Percentiles rank a stretch among this genome's conserved stretches.
Conservation (phyloP, 139 green algal species). For the Chlamydomonas schloesseri region DNA sequence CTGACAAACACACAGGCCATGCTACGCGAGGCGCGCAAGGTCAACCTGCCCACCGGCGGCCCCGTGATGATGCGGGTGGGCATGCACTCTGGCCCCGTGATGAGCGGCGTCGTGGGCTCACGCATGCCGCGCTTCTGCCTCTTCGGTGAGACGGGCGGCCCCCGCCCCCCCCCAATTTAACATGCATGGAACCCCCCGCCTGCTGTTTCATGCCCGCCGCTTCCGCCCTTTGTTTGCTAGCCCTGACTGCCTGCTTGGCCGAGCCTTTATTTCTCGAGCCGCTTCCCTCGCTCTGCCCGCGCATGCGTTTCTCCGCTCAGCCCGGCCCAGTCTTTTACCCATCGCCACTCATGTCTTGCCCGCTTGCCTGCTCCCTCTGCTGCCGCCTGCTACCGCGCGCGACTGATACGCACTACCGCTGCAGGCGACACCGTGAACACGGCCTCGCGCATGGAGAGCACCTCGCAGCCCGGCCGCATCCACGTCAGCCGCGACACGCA, state of each 20-base stretch:
- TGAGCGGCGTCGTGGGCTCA: conserved; percentile 41
- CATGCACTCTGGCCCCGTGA: conserved; percentile 41
- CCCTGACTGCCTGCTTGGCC: no score
- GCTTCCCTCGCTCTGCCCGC: no score
- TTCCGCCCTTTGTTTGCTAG: no score
- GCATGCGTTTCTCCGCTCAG: no score
- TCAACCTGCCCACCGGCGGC: conserved; percentile 33
- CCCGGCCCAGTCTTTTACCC: no score
- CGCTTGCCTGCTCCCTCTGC: no score
- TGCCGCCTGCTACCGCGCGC: no score
- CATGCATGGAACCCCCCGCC: not conserved
- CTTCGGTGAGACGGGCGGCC: conserved; percentile 20
- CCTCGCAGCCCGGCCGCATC: conserved; percentile 34
- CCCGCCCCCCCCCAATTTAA: not conserved
- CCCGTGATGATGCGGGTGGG: conserved; percentile 37
- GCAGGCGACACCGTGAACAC: conserved; percentile 28
- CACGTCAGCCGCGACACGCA: conserved; percentile 37
- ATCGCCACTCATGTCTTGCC: no score
- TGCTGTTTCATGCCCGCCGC: no score
- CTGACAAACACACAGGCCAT: not conserved
- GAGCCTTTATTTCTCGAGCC: no score
- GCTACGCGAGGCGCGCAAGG: conserved; percentile 34
- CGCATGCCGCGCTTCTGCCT: conserved; percentile 48
- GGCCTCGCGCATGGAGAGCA: conserved; percentile 48
- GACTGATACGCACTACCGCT: no score